Base-by-base conservation (phyloP, 805 yeast genomes). In the Yarrowia porcina region DNA sequence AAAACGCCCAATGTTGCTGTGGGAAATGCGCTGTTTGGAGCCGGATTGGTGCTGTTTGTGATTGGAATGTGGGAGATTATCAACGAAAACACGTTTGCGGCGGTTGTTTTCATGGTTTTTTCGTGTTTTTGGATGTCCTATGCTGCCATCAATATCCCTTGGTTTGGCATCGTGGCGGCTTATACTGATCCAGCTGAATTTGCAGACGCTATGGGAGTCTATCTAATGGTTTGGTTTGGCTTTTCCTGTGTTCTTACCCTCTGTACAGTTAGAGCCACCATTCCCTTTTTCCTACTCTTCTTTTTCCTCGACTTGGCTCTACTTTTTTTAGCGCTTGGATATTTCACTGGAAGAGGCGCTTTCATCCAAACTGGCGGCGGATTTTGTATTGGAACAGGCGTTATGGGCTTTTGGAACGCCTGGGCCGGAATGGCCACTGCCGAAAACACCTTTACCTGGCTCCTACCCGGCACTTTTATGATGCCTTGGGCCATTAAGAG, bases 121-220 rank as follows among this genome's bases (percentile, higher is more conserved):
- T 89, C 86, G 44, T 87, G 85, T 0, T 86, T 85, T 72, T 85
- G 89, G 89, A 79, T 83, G 75, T 74, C 85, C 13, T 84, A 79
- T 74, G 88, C 82, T 63, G 87, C 86, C 5, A 78, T 85, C 62
- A 70, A 70, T 61, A 79, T 82, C 61, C 81, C 82, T 10, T 75
- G 80, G 67, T 84, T 83, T 70, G 83, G 83, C 18, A 80, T 84
- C 33, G 71, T 68, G 1, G 74, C 75, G 0, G 79, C 80, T 0
- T 78, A 82, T 66, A 74, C 71, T 36, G 69, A 69, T 13, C 71
- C 70, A 4, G 49, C 30, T 3, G 65, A 60, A 35, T 35, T 64
- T 20, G 39, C 59, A n/a, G 75, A 80, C 67, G 89, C 87, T 2
- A 70, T 84, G 23, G 88, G 87, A 0, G 80, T 86, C 69, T 86